phyloP scores from a whole-genome alignment of 1,284 basidiomycete species.

The Ceratobasidium sp. region DNA sequence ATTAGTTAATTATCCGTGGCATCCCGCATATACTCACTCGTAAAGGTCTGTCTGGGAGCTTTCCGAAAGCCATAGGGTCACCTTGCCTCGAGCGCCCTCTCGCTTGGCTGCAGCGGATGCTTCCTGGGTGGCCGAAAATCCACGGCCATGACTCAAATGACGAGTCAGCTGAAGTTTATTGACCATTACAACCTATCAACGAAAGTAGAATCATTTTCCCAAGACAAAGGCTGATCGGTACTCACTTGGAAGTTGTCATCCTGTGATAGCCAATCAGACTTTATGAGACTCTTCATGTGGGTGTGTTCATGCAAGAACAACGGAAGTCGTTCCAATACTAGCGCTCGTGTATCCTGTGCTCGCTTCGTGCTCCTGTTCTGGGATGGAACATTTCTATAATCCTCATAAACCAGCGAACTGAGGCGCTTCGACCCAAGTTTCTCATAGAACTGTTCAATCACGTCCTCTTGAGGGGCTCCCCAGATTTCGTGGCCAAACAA shows the following conservation, averaged over 20 bases:
- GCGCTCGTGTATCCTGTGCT: conserved; percentile 57
- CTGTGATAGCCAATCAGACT: conserved; percentile 76
- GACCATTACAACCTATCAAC: conserved; percentile 5
- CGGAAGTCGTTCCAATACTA: conserved; percentile 87
- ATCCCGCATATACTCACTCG: conserved; percentile 63
- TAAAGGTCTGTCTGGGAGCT: conserved; percentile 87
- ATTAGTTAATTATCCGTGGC: no score
- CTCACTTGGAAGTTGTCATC: conserved; percentile 66
- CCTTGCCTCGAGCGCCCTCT: conserved; percentile 59
- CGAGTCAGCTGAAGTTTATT: conserved; percentile 51
- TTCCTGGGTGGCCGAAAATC: conserved; percentile 56
- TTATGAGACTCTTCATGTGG: conserved; percentile 70
- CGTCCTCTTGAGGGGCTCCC: conserved; percentile 88
- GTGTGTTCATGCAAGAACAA: conserved; percentile 91
- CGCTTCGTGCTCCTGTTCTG: conserved; percentile 60
- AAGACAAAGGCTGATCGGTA: neutral
- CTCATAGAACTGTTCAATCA: conserved; percentile 74
- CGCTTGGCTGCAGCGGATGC: conserved; percentile 77
- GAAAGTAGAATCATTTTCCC: neutral
- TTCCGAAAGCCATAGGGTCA: conserved; percentile 78
- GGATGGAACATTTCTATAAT: conserved; percentile 63
- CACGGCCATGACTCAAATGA: conserved; percentile 51
- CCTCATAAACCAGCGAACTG: conserved; percentile 75
- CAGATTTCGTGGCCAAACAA: conserved; percentile 80
- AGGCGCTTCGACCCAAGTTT: conserved; percentile 73